Evolutionary conservation across 2,329 filamentous ascomycete species (phyloP), one percentile per base, ranked within the genome.

Genomic region (Periconia sp.): DNA sequence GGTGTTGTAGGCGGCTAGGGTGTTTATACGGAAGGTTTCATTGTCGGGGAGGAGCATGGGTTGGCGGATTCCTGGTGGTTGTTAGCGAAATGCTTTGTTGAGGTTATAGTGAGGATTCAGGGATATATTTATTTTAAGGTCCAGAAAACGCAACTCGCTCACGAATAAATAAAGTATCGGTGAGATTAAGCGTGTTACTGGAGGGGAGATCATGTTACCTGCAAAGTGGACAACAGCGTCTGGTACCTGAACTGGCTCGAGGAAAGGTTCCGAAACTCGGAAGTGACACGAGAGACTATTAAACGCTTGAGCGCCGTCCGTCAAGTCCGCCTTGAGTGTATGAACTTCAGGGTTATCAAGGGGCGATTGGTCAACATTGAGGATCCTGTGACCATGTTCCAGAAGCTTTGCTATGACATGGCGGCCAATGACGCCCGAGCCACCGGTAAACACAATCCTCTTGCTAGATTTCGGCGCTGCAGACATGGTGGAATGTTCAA

Each of bases 221-320:
- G 76, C 79, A 39, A 84, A 79, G 58, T 86, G 82, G 35, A 85
- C 80, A 24, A 86, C 77, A 1, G 78, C 82, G 53, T 84, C 80
- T 0, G 82, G 81, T 7, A 10, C 71, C 63, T 51, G 47, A 23
- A 61, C 38, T 15, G 51, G 46, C 3, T 65, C 59, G 26, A 68
- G 72, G 12, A 69, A 70, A 34, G 70, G 48, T 47, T 72, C 67
- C 28, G 71, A 63, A 51, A 80, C 72, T 48, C 74, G 66, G 60
- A 82, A 83, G 52, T 84, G 79, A 1, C 76, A 79, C 8, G 74
- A 76, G 9, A 82, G 59, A 17, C 77, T 78, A 46, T 78, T 80
- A 68, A 78, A 81, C 35, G 79, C 78, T 60, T 82, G 78, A 15
- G 78, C 79, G 19, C 67, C 70, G 52, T 80, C 71, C 18, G 78